phyloP scores from a whole-genome alignment of 805 yeast genomes.

The Komagataella ulmi region DNA sequence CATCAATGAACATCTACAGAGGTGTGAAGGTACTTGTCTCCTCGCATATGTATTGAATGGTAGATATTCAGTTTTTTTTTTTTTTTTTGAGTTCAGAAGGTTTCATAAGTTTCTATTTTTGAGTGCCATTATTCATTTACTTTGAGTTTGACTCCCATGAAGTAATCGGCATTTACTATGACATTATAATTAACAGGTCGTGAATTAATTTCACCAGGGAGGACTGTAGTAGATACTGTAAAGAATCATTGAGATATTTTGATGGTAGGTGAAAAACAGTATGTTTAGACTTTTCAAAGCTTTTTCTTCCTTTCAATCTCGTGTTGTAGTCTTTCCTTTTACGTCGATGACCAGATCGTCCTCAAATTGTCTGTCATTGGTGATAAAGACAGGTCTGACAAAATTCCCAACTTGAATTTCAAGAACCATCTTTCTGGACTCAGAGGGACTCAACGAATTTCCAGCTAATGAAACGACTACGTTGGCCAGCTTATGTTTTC shows the following conservation, averaged over 20 bases:
- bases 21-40: neutral
- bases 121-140: neutral
- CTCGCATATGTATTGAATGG: neutral
- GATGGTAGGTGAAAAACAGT: no score
- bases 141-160: neutral
- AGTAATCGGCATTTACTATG: neutral
- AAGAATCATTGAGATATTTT: no score
- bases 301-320: neutral
- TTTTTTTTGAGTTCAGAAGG: neutral
- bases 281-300: no score
- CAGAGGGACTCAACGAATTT: neutral
- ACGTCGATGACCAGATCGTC: neutral
- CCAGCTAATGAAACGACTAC: neutral
- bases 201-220: neutral
- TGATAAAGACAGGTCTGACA: neutral
- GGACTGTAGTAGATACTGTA: neutral
- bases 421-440: neutral
- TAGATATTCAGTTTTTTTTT: no score
- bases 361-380: neutral
- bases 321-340: neutral
- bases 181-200: neutral
- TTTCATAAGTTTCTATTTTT: neutral
- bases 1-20: neutral
- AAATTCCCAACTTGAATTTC: neutral
- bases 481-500: neutral